Base-by-base conservation (phyloP, 805 yeast species). In the Pichia rugopelliculosa region DNA sequence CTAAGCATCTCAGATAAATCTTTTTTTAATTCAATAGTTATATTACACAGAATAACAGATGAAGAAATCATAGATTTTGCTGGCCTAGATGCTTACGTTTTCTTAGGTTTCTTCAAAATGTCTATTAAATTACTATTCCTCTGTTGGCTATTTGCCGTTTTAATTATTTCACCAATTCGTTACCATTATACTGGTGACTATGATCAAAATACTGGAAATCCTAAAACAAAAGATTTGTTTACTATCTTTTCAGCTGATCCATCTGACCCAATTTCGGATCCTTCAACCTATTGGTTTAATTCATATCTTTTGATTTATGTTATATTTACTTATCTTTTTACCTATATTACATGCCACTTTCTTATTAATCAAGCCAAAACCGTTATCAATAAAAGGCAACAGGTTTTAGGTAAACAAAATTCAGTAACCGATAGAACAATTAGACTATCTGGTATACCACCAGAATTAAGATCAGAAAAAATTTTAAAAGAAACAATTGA, bases 11-110 rank as follows among this genome's bases (percentile, higher is more conserved):
- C 50, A 4, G 26, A 44, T 20, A 43, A 47, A 44, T 44, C 50
- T 4, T 40, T 47, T 13, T 25, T 44, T 7, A 9, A 37, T 2
- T 39, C 37, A n/a, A 3, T 44, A 7, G 30, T 26, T 5, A 47
- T 80, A 0, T 67, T 91, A 13, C 77, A 76, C 59, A 64, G 65
- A 12, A 80, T 90, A 18, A 71, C 74, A 23, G 98, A 91, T 56
- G 72, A 76, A 15, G 89, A 88, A 49, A 76, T 93, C 2, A 72
- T 91, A 44, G 91, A 88, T 51, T 84, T 82, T 58, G 96, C 97
- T 3, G 99, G 99, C 0, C 67, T 91, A 39, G 99, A 91, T 67
- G 97, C 97, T 0, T 89, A 77, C 66, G 98, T 93, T 42, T 91
- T 87, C 59, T 67, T 91, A 27, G 89, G 89, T 4, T 90, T 91